A percentile compares a stretch with the other conserved stretches of the same genome.
Conservation (phyloP, 176 grass and related monocot genomes). For the Themeda triandra region DNA sequence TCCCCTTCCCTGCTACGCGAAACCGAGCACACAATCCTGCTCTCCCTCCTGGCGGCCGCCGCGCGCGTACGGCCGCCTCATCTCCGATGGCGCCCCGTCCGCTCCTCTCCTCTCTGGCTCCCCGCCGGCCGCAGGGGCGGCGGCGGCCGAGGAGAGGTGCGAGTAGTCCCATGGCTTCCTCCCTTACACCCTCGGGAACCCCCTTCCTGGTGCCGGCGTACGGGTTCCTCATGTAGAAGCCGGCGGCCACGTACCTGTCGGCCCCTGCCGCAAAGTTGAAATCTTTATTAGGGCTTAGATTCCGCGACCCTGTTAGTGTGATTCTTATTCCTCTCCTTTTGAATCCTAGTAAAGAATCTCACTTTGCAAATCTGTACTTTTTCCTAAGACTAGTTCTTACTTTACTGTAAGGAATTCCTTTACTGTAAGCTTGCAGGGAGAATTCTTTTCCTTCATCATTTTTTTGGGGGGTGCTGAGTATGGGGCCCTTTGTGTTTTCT, state of each 20-base stretch:
- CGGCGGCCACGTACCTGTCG: slow-evolving; percentile 74
- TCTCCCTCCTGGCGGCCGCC: slow-evolving; percentile 44
- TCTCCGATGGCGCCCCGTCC: slow-evolving; percentile 35
- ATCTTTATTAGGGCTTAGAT: slow-evolving; percentile 4
- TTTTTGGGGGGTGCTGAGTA: background rate
- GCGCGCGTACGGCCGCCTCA: slow-evolving; percentile 50
- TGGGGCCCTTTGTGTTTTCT: background rate
- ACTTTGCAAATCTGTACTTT: background rate
- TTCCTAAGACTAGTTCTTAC: background rate
- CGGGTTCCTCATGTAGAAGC: slow-evolving; percentile 87
- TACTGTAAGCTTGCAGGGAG: background rate
- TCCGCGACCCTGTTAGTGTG: background rate
- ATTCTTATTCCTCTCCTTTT: background rate
- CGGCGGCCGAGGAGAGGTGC: slow-evolving; percentile 40
- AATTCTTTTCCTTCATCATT: background rate
- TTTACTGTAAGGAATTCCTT: background rate
- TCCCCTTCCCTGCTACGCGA: background rate
- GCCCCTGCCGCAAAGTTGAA: background rate
- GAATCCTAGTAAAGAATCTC: background rate
- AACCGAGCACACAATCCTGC: background rate
- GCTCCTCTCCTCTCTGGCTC: background rate
- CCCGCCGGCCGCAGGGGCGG: background rate
- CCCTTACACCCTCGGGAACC: slow-evolving; percentile 79
- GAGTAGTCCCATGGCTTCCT: slow-evolving; percentile 83
- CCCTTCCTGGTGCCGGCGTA: slow-evolving; percentile 72